Evolutionary conservation across 768 basidiomycete species (phyloP).

Genomic region (Xerocomellus chrysenteron): DNA sequence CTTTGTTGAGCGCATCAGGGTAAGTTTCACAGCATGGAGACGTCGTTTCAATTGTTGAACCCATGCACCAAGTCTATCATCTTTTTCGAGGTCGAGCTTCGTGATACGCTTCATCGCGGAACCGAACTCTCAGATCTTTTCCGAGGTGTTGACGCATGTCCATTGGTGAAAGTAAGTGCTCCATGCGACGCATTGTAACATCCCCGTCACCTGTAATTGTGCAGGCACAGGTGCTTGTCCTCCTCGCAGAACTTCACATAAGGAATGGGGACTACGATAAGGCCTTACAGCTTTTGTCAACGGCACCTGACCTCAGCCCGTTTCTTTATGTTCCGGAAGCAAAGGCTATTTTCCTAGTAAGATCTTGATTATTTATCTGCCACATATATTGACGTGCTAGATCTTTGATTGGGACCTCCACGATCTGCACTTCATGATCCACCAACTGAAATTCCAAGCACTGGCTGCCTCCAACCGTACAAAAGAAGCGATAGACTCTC

Average conservation of each 20-base stretch:
- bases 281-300: too few relatives aligned
- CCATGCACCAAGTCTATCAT: neutral
- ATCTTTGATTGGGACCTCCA: slow-evolving; percentile 15
- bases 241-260: too few relatives aligned
- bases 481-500: neutral
- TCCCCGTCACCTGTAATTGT: too few relatives aligned
- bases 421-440: neutral
- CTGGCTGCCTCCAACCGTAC: neutral
- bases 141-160: neutral
- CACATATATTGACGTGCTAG: neutral
- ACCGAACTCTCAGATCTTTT: too few relatives aligned
- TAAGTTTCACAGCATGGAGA: neutral
- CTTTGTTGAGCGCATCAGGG: slow-evolving; percentile 3
- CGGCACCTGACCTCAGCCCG: neutral
- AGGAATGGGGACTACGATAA: too few relatives aligned
- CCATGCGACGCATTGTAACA: too few relatives aligned
- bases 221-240: too few relatives aligned
- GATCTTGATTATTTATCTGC: neutral
- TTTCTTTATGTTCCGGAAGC: slow-evolving; percentile 1
- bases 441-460: neutral
- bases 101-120: neutral
- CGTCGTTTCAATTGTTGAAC: neutral
- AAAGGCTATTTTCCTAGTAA: slow-evolving; percentile 2
- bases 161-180: neutral
- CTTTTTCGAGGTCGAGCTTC: neutral